Conservation (phyloP, 306 rosid species). For the Phaseolus lunatus region DNA sequence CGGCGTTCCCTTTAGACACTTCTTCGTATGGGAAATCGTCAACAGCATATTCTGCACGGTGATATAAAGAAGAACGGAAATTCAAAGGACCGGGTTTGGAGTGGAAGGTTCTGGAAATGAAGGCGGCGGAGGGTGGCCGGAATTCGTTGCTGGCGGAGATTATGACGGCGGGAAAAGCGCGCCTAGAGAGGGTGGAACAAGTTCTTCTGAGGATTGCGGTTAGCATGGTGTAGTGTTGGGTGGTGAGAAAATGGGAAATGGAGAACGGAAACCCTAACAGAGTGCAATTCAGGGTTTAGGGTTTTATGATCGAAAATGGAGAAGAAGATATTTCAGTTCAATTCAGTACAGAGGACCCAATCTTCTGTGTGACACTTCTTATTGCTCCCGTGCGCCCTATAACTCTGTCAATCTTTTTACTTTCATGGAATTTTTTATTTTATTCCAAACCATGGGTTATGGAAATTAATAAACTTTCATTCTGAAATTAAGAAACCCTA, state of each 20-base stretch:
- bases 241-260: background rate
- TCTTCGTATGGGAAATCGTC: slow-evolving; percentile 60
- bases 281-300: slow-evolving; percentile 40
- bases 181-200: slow-evolving; percentile 47
- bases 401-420: background rate
- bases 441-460: too few species aligned
- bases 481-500: too few species aligned
- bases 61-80: slow-evolving; percentile 60
- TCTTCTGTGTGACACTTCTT: background rate
- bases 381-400: background rate
- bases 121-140: slow-evolving; percentile 31
- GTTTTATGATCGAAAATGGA: slow-evolving; percentile 34
- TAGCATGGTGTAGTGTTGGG: slow-evolving; percentile 43
- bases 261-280: slow-evolving; percentile 33
- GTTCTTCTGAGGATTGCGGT: slow-evolving; percentile 56
- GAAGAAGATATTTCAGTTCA: slow-evolving; percentile 14
- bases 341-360: background rate
- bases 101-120: slow-evolving; percentile 55
- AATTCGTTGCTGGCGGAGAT: slow-evolving; percentile 29
- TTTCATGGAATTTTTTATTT: too few species aligned
- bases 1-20: slow-evolving; percentile 48
- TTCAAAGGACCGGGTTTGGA: slow-evolving; percentile 55
- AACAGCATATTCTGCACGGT: slow-evolving; percentile 63
- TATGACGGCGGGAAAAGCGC: slow-evolving; percentile 63
- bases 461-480: too few species aligned